phyloP scores from a whole-genome alignment of 2,329 filamentous ascomycete species.

The Cladosporium cucumerinum region DNA sequence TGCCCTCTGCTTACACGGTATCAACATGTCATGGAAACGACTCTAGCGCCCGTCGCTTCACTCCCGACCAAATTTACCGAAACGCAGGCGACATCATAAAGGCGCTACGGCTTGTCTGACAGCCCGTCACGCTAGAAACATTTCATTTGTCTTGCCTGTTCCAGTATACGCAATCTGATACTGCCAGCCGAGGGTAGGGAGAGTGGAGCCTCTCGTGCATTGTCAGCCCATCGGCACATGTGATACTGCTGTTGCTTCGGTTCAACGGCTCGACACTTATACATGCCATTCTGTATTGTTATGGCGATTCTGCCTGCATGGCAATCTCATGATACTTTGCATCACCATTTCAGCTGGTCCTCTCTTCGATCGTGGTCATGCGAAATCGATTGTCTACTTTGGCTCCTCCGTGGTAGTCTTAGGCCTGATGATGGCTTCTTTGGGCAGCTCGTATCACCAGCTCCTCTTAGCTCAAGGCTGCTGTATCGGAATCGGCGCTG shows the following conservation, averaged over 20 bases:
- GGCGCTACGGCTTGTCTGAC: neutral
- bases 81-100: neutral
- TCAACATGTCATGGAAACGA: neutral
- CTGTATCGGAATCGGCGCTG: conserved; percentile 42
- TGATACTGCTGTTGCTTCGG: neutral
- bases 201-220: neutral
- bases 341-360: conserved; percentile 50
- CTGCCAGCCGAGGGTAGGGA: neutral
- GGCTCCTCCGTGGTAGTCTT: conserved; percentile 46
- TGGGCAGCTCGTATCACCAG: conserved; percentile 44
- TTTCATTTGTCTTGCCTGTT: neutral
- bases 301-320: neutral
- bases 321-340: conserved; percentile 21
- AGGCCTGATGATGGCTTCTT: conserved; percentile 46
- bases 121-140: conserved; percentile 3
- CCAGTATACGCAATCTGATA: conserved; percentile 1
- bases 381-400: conserved; percentile 39
- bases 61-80: neutral
- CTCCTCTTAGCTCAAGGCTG: conserved; percentile 45
- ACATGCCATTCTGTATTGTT: neutral
- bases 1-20: neutral
- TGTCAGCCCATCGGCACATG: neutral
- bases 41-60: neutral
- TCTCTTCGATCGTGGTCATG: conserved; percentile 50
- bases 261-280: neutral